These are phyloP conservation scores for Barnettozyma vustinii DNA, from an alignment of 805 yeast species.

Conservation along the genomic window DNA sequence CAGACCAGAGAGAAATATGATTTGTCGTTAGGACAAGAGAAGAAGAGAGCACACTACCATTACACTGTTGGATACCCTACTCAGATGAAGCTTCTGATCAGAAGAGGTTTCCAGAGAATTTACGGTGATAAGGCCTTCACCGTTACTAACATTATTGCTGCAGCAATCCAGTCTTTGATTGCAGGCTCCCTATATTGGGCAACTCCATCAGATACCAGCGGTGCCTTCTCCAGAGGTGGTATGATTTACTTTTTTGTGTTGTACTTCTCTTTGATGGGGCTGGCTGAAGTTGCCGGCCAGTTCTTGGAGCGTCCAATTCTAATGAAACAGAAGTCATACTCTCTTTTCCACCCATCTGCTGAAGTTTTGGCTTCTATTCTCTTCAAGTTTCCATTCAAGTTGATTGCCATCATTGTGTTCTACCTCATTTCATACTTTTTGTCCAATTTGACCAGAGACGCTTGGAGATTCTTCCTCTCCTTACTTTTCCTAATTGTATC, in stretches of 20 bases:
- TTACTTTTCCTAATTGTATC: slow-evolving; percentile 39
- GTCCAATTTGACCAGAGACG: slow-evolving; percentile 42
- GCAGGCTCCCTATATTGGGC: slow-evolving; percentile 59
- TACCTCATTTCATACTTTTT: slow-evolving; percentile 51
- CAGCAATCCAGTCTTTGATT: slow-evolving; percentile 52
- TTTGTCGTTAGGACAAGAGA: slow-evolving; percentile 26
- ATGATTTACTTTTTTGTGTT: slow-evolving; percentile 53
- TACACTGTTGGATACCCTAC: slow-evolving; percentile 28
- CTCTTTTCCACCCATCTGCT: slow-evolving; percentile 69
- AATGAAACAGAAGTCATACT: slow-evolving; percentile 65
- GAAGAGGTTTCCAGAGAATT: slow-evolving; percentile 50
- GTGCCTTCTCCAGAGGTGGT: slow-evolving; percentile 64
- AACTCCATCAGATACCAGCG: slow-evolving; percentile 42
- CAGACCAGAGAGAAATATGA: slow-evolving; percentile 30
- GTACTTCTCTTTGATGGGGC: slow-evolving; percentile 44
- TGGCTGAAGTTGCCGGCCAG: slow-evolving; percentile 41
- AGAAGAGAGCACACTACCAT: slow-evolving; percentile 23
- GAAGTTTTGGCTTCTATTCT: slow-evolving; percentile 62
- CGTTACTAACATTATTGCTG: slow-evolving; percentile 24
- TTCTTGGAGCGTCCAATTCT: slow-evolving; percentile 54
- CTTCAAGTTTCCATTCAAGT: slow-evolving; percentile 60
- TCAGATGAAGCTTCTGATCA: slow-evolving; percentile 45
- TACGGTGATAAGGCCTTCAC: slow-evolving; percentile 54
- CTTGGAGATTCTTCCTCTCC: slow-evolving; percentile 51
- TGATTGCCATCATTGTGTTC: slow-evolving; percentile 41